Percentiles rank a stretch among this genome's conserved stretches.
These are phyloP conservation scores for Cenchrus purpureus DNA, from an alignment of 176 grass and related monocot genomes.

Conservation along the genomic window DNA sequence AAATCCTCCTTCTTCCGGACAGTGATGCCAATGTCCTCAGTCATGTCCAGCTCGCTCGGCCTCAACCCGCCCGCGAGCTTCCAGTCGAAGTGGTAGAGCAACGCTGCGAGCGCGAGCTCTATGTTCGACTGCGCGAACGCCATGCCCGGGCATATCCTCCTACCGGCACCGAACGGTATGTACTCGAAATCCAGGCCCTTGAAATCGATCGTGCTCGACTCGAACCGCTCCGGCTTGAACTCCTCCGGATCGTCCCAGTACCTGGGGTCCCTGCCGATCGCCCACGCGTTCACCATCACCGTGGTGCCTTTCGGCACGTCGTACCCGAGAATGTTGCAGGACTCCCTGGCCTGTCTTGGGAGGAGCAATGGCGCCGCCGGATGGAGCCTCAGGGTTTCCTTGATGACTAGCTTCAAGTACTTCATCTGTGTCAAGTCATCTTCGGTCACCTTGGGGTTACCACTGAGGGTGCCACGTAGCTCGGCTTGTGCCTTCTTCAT, in stretches of 20 bases:
- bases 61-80: neutral
- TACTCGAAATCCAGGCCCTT: slow-evolving; percentile 37
- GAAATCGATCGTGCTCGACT: neutral
- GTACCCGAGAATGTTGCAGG: slow-evolving; percentile 17
- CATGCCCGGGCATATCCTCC: slow-evolving; percentile 32
- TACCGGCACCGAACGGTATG: slow-evolving; percentile 6
- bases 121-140: neutral
- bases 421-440: neutral
- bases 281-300: slow-evolving; percentile 27
- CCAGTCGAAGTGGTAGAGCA: slow-evolving; percentile 45
- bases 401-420: slow-evolving; percentile 28
- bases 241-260: slow-evolving; percentile 22
- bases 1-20: slow-evolving; percentile 10
- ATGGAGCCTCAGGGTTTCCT: slow-evolving; percentile 24
- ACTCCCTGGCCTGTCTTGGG: slow-evolving; percentile 16
- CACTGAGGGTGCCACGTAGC: neutral
- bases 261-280: neutral
- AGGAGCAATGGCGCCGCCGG: neutral
- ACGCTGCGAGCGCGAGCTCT: neutral
- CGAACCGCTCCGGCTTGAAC: slow-evolving; percentile 35
- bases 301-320: slow-evolving; percentile 27
- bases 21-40: slow-evolving; percentile 25
- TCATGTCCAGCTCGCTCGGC: slow-evolving; percentile 29
- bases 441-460: neutral
- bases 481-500: slow-evolving; percentile 32